Conservation (phyloP, 2,329 filamentous ascomycete genomes). For the Cordyceps cicadae region DNA sequence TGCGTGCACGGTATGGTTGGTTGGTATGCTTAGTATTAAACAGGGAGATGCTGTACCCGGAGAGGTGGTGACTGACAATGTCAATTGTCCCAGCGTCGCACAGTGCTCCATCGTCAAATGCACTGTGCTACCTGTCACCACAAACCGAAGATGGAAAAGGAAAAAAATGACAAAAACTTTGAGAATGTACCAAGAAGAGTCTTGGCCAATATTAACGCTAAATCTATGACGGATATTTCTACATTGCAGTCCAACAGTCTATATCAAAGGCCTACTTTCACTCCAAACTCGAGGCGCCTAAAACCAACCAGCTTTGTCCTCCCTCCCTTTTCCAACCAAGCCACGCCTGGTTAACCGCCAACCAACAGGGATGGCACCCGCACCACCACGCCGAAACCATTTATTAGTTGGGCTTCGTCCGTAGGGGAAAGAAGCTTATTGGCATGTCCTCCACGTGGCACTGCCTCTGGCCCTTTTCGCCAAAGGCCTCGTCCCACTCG, state of each 20-base stretch:
- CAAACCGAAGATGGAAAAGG: too few species aligned
- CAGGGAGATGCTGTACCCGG: too few species aligned
- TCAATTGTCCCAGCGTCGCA: background rate
- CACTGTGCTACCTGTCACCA: background rate
- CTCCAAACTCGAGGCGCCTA: too few species aligned
- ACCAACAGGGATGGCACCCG: too few species aligned
- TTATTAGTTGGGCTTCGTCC: conserved; percentile 48
- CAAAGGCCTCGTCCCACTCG: conserved; percentile 47
- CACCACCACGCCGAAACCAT: background rate
- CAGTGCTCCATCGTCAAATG: background rate
- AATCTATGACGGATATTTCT: too few species aligned
- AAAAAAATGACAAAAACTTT: background rate
- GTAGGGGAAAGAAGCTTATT: conserved; percentile 47
- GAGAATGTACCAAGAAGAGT: background rate
- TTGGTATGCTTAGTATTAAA: too few species aligned
- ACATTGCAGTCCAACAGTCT: too few species aligned
- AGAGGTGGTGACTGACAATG: too few species aligned
- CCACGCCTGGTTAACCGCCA: background rate
- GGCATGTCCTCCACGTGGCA: conserved; percentile 58
- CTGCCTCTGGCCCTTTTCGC: conserved; percentile 32
- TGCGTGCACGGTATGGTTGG: too few species aligned
- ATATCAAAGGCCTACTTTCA: too few species aligned
- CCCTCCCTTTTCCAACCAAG: too few species aligned
- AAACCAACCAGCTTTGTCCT: too few species aligned
- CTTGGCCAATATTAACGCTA: background rate